Conservation (phyloP, 805 yeast genomes). For the Soucietia sequanensis region DNA sequence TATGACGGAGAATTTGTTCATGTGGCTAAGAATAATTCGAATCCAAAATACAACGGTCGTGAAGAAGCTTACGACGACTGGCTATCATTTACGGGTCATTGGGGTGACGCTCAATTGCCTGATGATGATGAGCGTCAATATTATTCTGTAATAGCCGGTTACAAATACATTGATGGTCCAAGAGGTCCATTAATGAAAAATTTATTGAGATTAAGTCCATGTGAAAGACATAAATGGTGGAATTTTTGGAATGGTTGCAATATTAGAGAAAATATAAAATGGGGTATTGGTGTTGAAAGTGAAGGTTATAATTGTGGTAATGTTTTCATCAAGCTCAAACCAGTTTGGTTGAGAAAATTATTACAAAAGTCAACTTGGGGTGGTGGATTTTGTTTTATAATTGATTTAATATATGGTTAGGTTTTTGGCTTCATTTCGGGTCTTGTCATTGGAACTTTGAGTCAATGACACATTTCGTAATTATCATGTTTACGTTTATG, state of each 20-base stretch:
- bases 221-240: constrained; percentile 93
- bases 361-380: constrained; percentile 57
- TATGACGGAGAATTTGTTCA: constrained; percentile 57
- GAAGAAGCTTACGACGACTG: constrained; percentile 64
- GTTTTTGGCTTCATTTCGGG: no score
- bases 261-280: constrained; percentile 65
- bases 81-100: constrained; percentile 77
- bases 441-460: no score
- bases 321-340: constrained; percentile 52
- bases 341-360: constrained; percentile 47
- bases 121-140: constrained; percentile 75
- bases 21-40: constrained; percentile 40
- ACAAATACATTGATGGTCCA: constrained; percentile 92
- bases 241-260: constrained; percentile 83
- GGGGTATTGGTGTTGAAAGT: constrained; percentile 86
- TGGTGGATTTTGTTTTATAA: constrained; percentile 56
- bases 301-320: constrained; percentile 85
- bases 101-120: constrained; percentile 83
- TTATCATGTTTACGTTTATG: no score
- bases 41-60: constrained; percentile 49
- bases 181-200: constrained; percentile 84
- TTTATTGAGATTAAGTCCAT: constrained; percentile 63
- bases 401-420: constrained; percentile 50
- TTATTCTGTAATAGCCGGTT: constrained; percentile 81
- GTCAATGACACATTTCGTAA: no score